These are phyloP conservation scores for Bruguiera sexangula DNA, from an alignment of 345 rosid species.

Conservation along the genomic window DNA sequence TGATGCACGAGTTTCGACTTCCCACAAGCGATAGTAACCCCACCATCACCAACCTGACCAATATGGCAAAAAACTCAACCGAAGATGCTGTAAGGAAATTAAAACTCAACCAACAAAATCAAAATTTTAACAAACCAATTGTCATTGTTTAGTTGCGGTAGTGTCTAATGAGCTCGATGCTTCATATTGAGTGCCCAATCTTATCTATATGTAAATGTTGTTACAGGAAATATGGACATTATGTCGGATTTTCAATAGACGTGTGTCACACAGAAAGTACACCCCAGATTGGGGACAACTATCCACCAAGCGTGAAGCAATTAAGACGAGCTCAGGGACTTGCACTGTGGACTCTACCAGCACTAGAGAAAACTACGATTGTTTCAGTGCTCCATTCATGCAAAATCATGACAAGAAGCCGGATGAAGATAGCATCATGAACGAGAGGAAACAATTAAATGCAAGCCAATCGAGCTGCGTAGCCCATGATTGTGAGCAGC, in stretches of 20 bases:
- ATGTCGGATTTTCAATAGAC: conserved; percentile 72
- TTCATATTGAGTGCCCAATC: too few species aligned
- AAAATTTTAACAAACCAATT: too few species aligned
- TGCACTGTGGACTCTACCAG: conserved; percentile 19
- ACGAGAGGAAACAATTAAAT: conserved; percentile 18
- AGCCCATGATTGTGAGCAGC: conserved; percentile 8
- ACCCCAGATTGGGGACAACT: conserved; percentile 56
- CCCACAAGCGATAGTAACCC: conserved; percentile 34
- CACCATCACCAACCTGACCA: background rate
- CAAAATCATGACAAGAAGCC: conserved; percentile 29
- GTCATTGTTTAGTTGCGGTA: too few species aligned
- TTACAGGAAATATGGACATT: conserved; percentile 87
- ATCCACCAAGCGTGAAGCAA: conserved; percentile 30
- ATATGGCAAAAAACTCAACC: conserved; percentile 22
- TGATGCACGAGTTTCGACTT: conserved; percentile 99
- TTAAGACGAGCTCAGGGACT: conserved; percentile 23
- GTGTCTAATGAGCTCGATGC: too few species aligned
- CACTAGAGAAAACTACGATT: conserved; percentile 41
- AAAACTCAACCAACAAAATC: too few species aligned
- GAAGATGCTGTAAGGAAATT: conserved; percentile 71
- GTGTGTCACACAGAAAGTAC: conserved; percentile 42
- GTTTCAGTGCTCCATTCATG: conserved; percentile 36
- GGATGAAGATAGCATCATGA: background rate
- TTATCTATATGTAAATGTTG: background rate
- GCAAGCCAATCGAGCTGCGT: conserved; percentile 5